A percentile compares a stretch with the other conserved stretches of the same genome.
Conservation (phyloP, 768 basidiomycete genomes). For the Agrocybe chaxingu region DNA sequence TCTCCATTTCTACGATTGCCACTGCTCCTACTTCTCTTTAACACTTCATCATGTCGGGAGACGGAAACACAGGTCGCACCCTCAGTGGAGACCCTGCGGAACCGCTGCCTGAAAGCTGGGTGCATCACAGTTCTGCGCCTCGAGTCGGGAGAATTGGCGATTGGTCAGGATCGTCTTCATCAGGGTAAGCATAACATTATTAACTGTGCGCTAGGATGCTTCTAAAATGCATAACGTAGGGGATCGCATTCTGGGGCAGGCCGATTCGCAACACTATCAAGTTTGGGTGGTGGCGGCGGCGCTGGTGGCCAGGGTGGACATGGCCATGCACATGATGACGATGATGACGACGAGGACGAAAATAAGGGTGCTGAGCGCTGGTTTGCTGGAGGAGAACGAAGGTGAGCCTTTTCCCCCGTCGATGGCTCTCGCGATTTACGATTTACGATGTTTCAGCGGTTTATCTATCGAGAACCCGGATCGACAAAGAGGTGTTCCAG, state of each 20-base stretch:
- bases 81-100: constrained; percentile 47
- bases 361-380: constrained; percentile 59
- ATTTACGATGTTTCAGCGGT: constrained; percentile 50
- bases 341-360: constrained; percentile 49
- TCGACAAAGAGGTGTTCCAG: constrained; percentile 39
- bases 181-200: constrained; percentile 20
- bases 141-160: constrained; percentile 54
- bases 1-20: not conserved
- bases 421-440: not conserved
- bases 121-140: constrained; percentile 28
- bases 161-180: constrained; percentile 31
- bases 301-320: constrained; percentile 13
- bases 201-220: not conserved
- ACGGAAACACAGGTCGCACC: constrained; percentile 37
- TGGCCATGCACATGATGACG: constrained; percentile 39
- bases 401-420: constrained; percentile 38
- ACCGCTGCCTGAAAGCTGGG: constrained; percentile 47
- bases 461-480: constrained; percentile 87
- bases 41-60: constrained; percentile 31
- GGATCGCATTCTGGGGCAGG: constrained; percentile 15
- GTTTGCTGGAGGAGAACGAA: constrained; percentile 95
- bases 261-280: constrained; percentile 27
- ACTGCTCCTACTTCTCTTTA: not conserved
- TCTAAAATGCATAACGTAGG: constrained; percentile 2
- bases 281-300: constrained; percentile 17